Evolutionary conservation across 1,139 yeast genomes (phyloP), one percentile per base, ranked within the genome.

Genomic region (Ogataea hybrid): DNA sequence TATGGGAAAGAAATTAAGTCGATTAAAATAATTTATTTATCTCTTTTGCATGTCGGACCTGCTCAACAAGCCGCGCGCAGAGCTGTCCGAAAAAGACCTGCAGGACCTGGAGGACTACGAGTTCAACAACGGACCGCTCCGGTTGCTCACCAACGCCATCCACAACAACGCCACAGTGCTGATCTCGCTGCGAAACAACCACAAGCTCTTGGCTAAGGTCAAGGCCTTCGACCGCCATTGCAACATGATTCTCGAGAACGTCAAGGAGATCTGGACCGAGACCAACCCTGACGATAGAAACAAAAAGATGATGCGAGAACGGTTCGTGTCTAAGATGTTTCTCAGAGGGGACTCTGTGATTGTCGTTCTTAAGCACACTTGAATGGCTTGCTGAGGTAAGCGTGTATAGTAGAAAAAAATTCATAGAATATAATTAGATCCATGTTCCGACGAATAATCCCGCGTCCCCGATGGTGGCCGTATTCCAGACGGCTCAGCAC

Each of bases 201-300:
- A 89, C 59, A 92, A 92, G 64, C 72, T 92, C 35, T 75, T 92
- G 22, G 97, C 92, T 2, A 79, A 86, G 52, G 94, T 92, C 38
- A 85, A 86, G 59, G 97, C 97, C 0, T 94, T 89, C 62, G 99
- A 92, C 62, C 81, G 97, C 58, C 99, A 92, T 64, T 84, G 96
- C 49, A 92, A 92, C 62, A 79, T 92, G 84, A 83, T 92, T 7
- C 68, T 92, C 52, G 97, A 88, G 57, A 88, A 89, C 56, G 97
- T 92, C 32, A 88, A 86, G 61, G 98, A 92, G 60, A 69, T 67
- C 27, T 55, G 70, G 67, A 50, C 50, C 28, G 67, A 63, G 33
- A 44, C 47, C 6, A 51, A 50, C 15, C 47, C 51, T 1, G 49
- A 48, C 9, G 53, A 50, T 16, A 47, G 46, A 37, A 81, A 81